These are phyloP conservation scores for Pascua sp. DNA, from an alignment of 1,284 basidiomycete species.

Conservation along the genomic window DNA sequence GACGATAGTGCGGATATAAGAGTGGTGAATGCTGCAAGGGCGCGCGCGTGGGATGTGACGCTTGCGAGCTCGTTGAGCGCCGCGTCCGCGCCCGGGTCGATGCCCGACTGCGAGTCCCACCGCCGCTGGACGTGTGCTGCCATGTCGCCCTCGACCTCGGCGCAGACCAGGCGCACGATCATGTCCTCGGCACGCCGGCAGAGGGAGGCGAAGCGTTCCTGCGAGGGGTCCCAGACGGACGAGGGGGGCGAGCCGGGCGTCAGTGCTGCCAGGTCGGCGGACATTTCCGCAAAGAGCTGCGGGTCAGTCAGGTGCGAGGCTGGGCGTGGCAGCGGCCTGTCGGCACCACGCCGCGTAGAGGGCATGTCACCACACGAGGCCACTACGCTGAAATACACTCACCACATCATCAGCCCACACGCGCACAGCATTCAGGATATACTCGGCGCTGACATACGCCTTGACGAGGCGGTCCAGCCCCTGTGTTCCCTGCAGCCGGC, in stretches of 20 bases:
- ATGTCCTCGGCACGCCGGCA: slow-evolving; percentile 73
- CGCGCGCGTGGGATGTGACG: slow-evolving; percentile 62
- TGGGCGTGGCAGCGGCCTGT: background rate
- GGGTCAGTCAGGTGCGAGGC: background rate
- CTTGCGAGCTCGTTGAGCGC: slow-evolving; percentile 25
- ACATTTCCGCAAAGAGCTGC: slow-evolving; percentile 85
- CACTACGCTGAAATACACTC: slow-evolving; percentile 39
- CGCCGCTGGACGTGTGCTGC: slow-evolving; percentile 62
- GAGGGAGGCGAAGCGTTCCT: slow-evolving; percentile 63
- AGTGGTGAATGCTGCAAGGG: slow-evolving; percentile 68
- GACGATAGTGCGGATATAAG: slow-evolving; percentile 64
- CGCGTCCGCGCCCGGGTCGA: slow-evolving; percentile 13
- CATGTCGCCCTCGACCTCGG: slow-evolving; percentile 70
- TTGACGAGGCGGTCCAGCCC: slow-evolving; percentile 78
- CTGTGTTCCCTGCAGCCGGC: slow-evolving; percentile 64
- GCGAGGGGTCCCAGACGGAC: slow-evolving; percentile 66
- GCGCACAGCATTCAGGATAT: slow-evolving; percentile 64
- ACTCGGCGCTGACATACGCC: slow-evolving; percentile 72
- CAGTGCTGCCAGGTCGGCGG: slow-evolving; percentile 63
- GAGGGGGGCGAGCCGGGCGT: slow-evolving; percentile 2
- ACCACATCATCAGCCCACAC: slow-evolving; percentile 84
- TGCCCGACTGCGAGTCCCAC: slow-evolving; percentile 4
- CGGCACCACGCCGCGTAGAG: too few species aligned
- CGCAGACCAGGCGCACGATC: slow-evolving; percentile 71
- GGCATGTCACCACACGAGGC: too few species aligned